Evolutionary conservation across 768 basidiomycete species (phyloP), one percentile per base, ranked within the genome.

Genomic region (Tulasnella sp.): DNA sequence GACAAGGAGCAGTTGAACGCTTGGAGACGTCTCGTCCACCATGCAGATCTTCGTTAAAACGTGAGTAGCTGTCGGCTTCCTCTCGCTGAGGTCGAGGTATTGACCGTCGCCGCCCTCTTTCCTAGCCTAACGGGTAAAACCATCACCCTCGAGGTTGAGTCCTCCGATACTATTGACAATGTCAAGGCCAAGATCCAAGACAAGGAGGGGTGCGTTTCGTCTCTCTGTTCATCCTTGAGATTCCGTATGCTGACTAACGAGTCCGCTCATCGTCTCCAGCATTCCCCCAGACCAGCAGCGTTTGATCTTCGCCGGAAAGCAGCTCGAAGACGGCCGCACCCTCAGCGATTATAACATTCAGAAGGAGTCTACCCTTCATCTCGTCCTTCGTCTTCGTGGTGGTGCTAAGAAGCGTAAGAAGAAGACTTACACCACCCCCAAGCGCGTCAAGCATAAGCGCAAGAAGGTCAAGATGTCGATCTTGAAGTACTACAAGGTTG

Each of bases 381-480:
- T 99, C 80, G 97, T 99, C 79, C 91, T 99, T 64, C 80, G 97
- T 82, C 93, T 99, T 73, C 94, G 96, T 86, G 97, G 97, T 88
- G 97, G 97, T 89, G 95, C 91, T 80, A 98, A 98, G 91, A 99
- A 99, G 91, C 91, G 97, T 85, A 99, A 99, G 91, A 99, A 99
- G 89, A 99, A 99, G 90, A 96, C 94, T 75, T 98, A 98, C 92
- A 96, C 91, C 87, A 97, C 95, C 82, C 96, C 95, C 85, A 97
- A 97, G 90, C 98, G 98, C 89, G 91, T 97, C 90, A 99, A 97
- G 91, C 96, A 97, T 88, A 97, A 97, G 90, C 91, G 93, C 85
- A 98, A 99, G 90, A 97, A 98, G 89, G 94, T 97, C 88, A 99
- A 98, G 92, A 98, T 99, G 95, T 87, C 96, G 82, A 97, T 99